A percentile compares a stretch with the other conserved stretches of the same genome.
These are phyloP conservation scores for Cytospora piceicola DNA, from an alignment of 2,329 filamentous ascomycete species.

Conservation along the genomic window DNA sequence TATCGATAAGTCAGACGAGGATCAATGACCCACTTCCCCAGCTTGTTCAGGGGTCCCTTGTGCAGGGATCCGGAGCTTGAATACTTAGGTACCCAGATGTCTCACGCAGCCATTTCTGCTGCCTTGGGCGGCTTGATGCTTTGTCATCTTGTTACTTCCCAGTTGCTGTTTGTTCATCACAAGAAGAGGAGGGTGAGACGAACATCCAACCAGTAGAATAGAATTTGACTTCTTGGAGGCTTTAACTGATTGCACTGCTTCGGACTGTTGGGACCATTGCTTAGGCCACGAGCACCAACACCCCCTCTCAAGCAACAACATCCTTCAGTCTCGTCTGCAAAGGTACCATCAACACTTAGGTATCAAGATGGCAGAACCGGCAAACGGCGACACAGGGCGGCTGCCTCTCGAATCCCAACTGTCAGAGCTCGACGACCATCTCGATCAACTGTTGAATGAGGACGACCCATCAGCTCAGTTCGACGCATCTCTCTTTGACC, in stretches of 20 bases:
- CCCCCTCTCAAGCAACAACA: not conserved
- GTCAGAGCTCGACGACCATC: conserved; percentile 57
- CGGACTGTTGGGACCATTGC: not conserved
- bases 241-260: not conserved
- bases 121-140: not conserved
- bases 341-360: not conserved
- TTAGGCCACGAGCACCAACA: not conserved
- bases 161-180: not conserved
- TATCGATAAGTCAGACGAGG: conserved; percentile 16
- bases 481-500: conserved; percentile 57
- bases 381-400: conserved; percentile 5
- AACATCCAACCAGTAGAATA: not conserved
- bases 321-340: not conserved
- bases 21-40: not conserved
- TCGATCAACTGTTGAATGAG: conserved; percentile 49
- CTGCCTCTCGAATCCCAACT: conserved; percentile 37
- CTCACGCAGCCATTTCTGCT: conserved; percentile 4
- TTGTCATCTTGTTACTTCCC: not conserved
- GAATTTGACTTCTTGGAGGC: not conserved
- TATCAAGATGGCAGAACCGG: conserved; percentile 22
- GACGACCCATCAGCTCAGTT: conserved; percentile 48
- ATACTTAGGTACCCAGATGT: not conserved
- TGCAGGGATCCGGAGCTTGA: not conserved
- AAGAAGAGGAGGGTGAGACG: not conserved
- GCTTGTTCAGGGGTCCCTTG: not conserved